Conservation (phyloP, 305 asterid genomes). For the Euphrasia arctica region DNA sequence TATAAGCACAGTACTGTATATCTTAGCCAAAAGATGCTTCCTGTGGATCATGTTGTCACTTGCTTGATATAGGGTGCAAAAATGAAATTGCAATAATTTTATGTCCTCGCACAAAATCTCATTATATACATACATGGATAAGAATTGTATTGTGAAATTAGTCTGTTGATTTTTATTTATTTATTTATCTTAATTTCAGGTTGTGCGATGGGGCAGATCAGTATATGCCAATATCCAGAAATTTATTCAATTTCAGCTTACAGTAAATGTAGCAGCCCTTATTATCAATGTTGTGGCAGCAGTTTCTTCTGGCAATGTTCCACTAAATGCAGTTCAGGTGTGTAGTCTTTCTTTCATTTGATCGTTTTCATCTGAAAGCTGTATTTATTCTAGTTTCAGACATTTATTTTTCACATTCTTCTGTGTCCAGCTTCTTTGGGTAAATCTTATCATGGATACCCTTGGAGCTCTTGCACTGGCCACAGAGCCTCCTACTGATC, state of each 20-base stretch:
- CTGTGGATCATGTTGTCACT: background rate
- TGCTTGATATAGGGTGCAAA: background rate
- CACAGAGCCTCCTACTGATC: conserved; percentile 94
- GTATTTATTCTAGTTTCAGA: background rate
- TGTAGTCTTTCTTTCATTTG: conserved; percentile 23
- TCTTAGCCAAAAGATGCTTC: background rate
- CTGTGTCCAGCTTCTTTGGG: conserved; percentile 90
- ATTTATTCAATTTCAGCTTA: conserved; percentile 92
- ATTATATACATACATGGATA: conserved; percentile 1
- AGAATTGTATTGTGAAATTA: conserved; percentile 10
- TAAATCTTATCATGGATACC: conserved; percentile 97
- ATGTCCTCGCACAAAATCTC: background rate
- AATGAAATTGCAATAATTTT: background rate
- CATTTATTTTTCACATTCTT: conserved; percentile 19
- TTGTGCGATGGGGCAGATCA: conserved; percentile 97
- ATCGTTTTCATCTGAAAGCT: conserved; percentile 9
- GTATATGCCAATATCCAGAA: conserved; percentile 95
- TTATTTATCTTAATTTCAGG: conserved; percentile 47
- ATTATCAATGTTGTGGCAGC: conserved; percentile 91
- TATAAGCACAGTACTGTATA: background rate
- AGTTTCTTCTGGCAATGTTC: conserved; percentile 82
- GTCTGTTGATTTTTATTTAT: conserved; percentile 1
- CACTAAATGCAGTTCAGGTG: conserved; percentile 97
- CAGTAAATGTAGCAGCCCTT: conserved; percentile 94
- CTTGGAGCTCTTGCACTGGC: conserved; percentile 98